Base-by-base conservation (phyloP, 768 basidiomycete species). In the Lactarius hatsudake region DNA sequence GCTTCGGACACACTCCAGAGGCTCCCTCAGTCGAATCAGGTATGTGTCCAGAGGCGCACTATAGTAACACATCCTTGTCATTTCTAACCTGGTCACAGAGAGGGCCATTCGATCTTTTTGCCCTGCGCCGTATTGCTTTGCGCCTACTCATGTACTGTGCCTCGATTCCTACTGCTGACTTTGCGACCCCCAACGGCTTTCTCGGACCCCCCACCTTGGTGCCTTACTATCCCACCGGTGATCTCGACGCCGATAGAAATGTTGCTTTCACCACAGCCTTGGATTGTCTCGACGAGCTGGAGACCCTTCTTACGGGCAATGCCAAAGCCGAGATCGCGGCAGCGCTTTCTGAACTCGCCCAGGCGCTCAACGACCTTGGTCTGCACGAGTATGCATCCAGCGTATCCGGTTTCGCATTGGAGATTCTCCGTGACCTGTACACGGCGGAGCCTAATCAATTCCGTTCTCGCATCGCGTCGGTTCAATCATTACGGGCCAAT, bases 281-380 rank as follows among this genome's bases (percentile, higher is more conserved):
- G 26, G 53, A 64, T 32, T 64, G 42, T 28, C 38, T 64, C 4
- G 62, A 67, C 13, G 59, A 63, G 3, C 6, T 67, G 9, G 40
- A 48, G 15, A 38, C 2, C 28, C 10, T 54, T 23, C 53, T 59
- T 36, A 28, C 18, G 1, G 43, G 26, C 30, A 38, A 45, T 3
- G 36, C 45, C 8, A 40, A 64, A 36, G 10, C 17, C 9, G 10
- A 8, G 34, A 45, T 67, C 17, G 53, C 62, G 5, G 42, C 6
- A 13, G 43, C 45, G 59, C 51, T 56, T 45, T 30, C 34, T 10
- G 59, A 60, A 34, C 62, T 67, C 32, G 42, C 62, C 4, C 66
- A 67, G 30, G 62, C 66, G 20, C 53, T 67, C 53, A 67, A 15
- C n/a, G 66, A 67, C 43, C n/a, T 67, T 13, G 66, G 66, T 23